These are phyloP conservation scores for Hirsutella rhossiliensis DNA, from an alignment of 2,329 filamentous ascomycete species.

Conservation along the genomic window DNA sequence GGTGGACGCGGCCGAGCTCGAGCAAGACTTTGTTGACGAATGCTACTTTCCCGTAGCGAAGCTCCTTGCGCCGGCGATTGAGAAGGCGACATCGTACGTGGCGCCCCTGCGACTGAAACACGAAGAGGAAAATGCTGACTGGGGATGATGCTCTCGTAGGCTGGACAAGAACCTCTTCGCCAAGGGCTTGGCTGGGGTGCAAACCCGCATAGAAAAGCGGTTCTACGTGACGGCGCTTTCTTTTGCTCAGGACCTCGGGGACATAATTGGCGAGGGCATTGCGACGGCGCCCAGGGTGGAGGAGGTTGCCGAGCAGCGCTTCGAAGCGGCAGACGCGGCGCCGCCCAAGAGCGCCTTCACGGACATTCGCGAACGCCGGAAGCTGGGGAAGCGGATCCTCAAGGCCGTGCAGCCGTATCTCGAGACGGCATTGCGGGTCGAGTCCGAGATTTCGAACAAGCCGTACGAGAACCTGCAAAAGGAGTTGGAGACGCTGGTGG, in stretches of 20 bases:
- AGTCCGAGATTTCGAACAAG: conserved; percentile 67
- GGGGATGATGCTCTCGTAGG: conserved; percentile 22
- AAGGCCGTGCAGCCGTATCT: conserved; percentile 69
- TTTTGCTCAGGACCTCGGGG: conserved; percentile 45
- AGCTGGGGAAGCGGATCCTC: conserved; percentile 79
- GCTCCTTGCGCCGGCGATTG: conserved; percentile 64
- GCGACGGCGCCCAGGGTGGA: conserved; percentile 24
- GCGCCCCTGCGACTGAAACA: background rate
- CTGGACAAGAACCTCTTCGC: conserved; percentile 54
- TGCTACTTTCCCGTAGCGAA: conserved; percentile 85
- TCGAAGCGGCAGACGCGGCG: conserved; percentile 32
- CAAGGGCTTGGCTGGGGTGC: conserved; percentile 35
- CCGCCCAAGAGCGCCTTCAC: conserved; percentile 38
- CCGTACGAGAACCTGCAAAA: conserved; percentile 57
- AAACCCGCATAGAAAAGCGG: conserved; percentile 38
- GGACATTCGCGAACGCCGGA: conserved; percentile 71
- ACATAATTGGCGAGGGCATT: conserved; percentile 40
- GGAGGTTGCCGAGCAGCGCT: conserved; percentile 13
- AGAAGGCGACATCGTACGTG: conserved; percentile 71
- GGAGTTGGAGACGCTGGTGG: conserved; percentile 63
- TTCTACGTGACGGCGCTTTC: conserved; percentile 45
- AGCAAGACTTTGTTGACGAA: conserved; percentile 71
- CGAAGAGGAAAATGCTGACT: conserved; percentile 3
- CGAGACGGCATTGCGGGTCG: conserved; percentile 64
- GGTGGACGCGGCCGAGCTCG: conserved; percentile 61